phyloP scores from a whole-genome alignment of 2,329 filamentous ascomycete species.

The Beauveria pseudobassiana region DNA sequence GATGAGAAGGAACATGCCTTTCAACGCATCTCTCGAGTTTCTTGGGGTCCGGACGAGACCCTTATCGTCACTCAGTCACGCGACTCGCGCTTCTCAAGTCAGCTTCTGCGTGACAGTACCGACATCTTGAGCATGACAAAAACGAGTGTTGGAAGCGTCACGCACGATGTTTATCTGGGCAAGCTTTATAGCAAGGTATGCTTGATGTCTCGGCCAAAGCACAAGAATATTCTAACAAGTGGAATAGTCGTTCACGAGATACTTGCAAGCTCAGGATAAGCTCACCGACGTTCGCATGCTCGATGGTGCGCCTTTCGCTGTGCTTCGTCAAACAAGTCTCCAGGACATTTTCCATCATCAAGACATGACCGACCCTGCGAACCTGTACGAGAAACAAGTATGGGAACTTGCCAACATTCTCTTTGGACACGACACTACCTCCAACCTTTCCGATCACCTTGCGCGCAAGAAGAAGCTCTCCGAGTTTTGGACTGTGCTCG shows the following conservation, averaged over 20 bases:
- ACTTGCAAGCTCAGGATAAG: conserved; percentile 47
- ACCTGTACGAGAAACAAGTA: conserved; percentile 60
- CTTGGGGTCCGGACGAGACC: conserved; percentile 69
- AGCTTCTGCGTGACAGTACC: conserved; percentile 17
- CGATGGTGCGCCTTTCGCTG: conserved; percentile 54
- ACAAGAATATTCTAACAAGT: conserved; percentile 11
- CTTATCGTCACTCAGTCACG: conserved; percentile 49
- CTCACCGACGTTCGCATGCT: conserved; percentile 45
- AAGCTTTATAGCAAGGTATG: conserved; percentile 51
- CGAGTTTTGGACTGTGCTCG: conserved; percentile 56
- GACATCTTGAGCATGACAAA: conserved; percentile 28
- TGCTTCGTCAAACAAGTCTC: conserved; percentile 31
- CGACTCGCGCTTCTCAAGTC: conserved; percentile 33
- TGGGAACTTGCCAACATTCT: conserved; percentile 85
- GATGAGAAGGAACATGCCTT: conserved; percentile 57
- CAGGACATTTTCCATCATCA: conserved; percentile 34
- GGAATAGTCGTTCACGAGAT: conserved; percentile 46
- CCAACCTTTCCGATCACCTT: conserved; percentile 30
- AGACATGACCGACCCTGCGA: conserved; percentile 35
- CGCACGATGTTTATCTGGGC: conserved; percentile 57
- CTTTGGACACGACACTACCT: conserved; percentile 59
- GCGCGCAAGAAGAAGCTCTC: conserved; percentile 58
- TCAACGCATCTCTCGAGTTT: conserved; percentile 68
- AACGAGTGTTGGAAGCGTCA: conserved; percentile 51
- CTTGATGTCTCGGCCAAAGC: not conserved